Conservation (phyloP, 1,139 yeast genomes). For the Suhomyces ambrosiae region DNA sequence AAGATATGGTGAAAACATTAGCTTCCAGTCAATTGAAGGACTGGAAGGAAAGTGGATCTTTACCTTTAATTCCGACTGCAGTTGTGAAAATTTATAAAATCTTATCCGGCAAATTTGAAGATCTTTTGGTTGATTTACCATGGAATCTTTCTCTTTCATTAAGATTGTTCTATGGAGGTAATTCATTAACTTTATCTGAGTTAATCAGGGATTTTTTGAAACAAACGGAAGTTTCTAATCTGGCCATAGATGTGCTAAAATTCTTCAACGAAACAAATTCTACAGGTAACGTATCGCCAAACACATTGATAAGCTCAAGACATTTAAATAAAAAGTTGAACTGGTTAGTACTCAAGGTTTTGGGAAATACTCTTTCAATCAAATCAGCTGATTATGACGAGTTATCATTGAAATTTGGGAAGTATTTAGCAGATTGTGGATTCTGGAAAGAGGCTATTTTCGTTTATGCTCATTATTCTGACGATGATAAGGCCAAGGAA, state of each 20-base stretch:
- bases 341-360: conserved; percentile 59
- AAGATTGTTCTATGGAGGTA: conserved; percentile 60
- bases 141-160: conserved; percentile 70
- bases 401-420: conserved; percentile 53
- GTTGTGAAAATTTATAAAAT: conserved; percentile 64
- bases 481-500: conserved; percentile 43
- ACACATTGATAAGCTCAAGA: conserved; percentile 13
- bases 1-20: conserved; percentile 51
- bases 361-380: conserved; percentile 20
- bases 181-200: conserved; percentile 46
- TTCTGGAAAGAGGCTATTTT: conserved; percentile 63
- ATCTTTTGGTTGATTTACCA: conserved; percentile 50
- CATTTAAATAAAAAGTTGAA: conserved; percentile 37
- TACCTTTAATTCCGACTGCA: conserved; percentile 51
- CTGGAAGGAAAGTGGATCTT: conserved; percentile 56
- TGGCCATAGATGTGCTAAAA: conserved; percentile 27
- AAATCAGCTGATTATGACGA: conserved; percentile 31
- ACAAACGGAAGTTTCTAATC: conserved; percentile 9
- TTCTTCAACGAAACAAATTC: conserved; percentile 20
- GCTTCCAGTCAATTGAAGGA: conserved; percentile 64
- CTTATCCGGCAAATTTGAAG: conserved; percentile 56
- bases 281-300: conserved; percentile 6
- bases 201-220: conserved; percentile 27
- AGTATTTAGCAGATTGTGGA: conserved; percentile 50
- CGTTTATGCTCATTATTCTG: conserved; percentile 54